Base-by-base conservation (phyloP, 2,329 filamentous ascomycete genomes). In the Colletotrichum gigasporum region DNA sequence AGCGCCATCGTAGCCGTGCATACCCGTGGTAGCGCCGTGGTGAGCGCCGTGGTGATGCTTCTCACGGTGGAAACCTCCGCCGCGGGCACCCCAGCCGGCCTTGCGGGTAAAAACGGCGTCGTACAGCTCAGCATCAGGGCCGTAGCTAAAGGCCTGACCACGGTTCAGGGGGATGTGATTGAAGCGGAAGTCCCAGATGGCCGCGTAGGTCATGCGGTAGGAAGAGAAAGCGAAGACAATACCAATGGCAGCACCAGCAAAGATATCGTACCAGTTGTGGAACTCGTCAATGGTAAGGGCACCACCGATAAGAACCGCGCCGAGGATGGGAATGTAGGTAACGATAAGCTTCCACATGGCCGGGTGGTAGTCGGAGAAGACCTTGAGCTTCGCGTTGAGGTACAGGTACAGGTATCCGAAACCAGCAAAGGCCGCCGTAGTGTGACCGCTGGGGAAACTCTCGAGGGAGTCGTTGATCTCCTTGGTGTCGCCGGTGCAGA, bases 321-420 rank as follows among this genome's bases (percentile, higher is more conserved):
- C 89, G 0, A 93, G 85, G 3, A 93, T 76, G 0, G 91, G 91
- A 0, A 86, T 83, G 70, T 90, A 91, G 22, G 87, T 79, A 14
- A 82, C 84, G 30, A 90, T 80, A 11, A 92, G 76, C 78, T 93
- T 93, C 91, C 90, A 93, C 83, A 92, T 87, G 11, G 87, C 82
- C 0, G 91, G 87, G 72, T 92, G 90, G 73, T 91, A 90, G 79
- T 92, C 90, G 67, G 86, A 80, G 70, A 89, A 92, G 59, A 92
- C 85, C 82, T 93, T 93, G 68, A 94, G 83, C 79, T 93, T 93
- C 48, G 89, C 91, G 74, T 93, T 93, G 44, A 94, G 85, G 78
- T 93, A 94, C 2, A 93, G 80, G 69, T 84, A 90, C 3, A 93
- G 78, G 72, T 86, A 93, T 20, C 91, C 83, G 69, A 92, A 90